Percentiles rank a stretch among this genome's conserved stretches.
Conservation (phyloP, 345 rosid species). For the Eucalyptus lansdowneana region DNA sequence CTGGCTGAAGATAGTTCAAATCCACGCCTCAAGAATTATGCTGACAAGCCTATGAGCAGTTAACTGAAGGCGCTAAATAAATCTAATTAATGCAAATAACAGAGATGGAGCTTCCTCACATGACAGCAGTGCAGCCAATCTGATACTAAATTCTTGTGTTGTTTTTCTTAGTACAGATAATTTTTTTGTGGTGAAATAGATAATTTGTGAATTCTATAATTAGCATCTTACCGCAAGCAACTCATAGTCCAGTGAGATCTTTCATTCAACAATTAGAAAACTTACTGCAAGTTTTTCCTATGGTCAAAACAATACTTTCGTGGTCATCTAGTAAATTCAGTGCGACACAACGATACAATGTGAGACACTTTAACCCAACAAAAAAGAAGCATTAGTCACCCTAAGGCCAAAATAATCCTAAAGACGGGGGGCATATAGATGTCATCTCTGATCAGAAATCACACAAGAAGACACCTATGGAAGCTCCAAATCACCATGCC, state of each 20-base stretch:
- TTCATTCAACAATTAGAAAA: background rate
- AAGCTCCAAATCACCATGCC: background rate
- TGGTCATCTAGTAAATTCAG: background rate
- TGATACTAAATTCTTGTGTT: background rate
- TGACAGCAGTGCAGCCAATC: background rate
- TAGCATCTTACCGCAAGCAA: background rate
- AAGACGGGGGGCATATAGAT: background rate
- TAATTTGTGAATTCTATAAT: background rate
- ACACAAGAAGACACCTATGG: background rate
- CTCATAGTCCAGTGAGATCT: background rate
- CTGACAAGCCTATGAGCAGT: background rate
- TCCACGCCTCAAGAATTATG: background rate
- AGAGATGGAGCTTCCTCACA: background rate
- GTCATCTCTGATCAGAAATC: background rate
- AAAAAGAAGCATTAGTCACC: background rate
- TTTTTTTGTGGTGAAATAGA: background rate
- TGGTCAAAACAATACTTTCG: background rate
- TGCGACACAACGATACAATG: background rate
- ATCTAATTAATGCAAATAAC: background rate
- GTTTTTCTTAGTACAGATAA: background rate
- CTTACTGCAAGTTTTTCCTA: background rate
- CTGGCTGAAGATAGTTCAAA: background rate
- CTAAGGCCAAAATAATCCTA: background rate
- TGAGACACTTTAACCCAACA: background rate
- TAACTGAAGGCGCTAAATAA: background rate